phyloP scores from a whole-genome alignment of 106 monocot genomes.

The Chionographis japonica region DNA sequence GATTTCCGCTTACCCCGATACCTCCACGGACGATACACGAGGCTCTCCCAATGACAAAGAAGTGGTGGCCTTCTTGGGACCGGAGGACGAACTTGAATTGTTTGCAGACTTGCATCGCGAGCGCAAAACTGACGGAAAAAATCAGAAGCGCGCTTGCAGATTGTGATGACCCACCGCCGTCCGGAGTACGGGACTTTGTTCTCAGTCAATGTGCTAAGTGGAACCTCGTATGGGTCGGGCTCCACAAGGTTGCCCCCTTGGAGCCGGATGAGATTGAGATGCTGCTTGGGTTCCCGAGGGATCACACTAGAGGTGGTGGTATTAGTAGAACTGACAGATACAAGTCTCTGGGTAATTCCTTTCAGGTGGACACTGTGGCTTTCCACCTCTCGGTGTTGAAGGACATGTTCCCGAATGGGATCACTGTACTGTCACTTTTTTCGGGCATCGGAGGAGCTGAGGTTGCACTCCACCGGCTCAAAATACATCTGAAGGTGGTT shows the following conservation, averaged over 20 bases:
- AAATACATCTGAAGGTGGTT: constrained; percentile 44
- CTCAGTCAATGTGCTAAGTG: constrained; percentile 38
- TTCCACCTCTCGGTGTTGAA: constrained; percentile 57
- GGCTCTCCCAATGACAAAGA: constrained; percentile 36
- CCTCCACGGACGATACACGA: constrained; percentile 51
- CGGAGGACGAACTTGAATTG: constrained; percentile 51
- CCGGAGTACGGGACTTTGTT: constrained; percentile 26
- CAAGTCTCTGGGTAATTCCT: constrained; percentile 56
- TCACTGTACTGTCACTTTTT: constrained; percentile 51
- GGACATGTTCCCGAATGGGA: constrained; percentile 45
- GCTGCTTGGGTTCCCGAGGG: constrained; percentile 52
- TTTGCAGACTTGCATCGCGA: constrained; percentile 37
- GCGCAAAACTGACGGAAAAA: constrained; percentile 35
- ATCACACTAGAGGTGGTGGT: constrained; percentile 59
- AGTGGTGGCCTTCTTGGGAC: constrained; percentile 76
- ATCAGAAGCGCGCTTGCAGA: constrained; percentile 27
- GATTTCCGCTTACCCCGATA: constrained; percentile 43
- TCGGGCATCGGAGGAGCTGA: constrained; percentile 74
- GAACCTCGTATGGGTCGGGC: constrained; percentile 70
- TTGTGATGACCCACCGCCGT: constrained; percentile 23
- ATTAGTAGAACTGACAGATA: constrained; percentile 49
- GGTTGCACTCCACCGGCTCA: constrained; percentile 52
- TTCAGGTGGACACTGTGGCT: constrained; percentile 61
- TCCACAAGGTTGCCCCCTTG: constrained; percentile 50
- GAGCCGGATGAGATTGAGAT: constrained; percentile 56